These are phyloP conservation scores for Danielozyma ontarioensis DNA, from an alignment of 805 yeast species.

Conservation along the genomic window DNA sequence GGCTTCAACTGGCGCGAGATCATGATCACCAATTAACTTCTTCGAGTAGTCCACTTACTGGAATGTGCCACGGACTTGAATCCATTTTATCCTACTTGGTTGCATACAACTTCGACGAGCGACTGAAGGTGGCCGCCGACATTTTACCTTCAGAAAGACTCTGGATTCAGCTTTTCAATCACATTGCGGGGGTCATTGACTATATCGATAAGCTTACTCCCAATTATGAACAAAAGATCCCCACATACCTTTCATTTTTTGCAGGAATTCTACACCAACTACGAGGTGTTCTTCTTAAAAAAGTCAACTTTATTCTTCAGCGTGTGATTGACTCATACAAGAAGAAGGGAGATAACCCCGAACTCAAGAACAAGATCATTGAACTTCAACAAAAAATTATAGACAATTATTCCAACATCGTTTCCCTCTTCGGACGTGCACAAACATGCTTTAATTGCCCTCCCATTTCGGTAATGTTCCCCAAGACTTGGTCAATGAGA, in stretches of 20 bases:
- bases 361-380: slow-evolving; percentile 16
- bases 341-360: slow-evolving; percentile 9
- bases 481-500: slow-evolving; percentile 22
- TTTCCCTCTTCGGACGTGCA: slow-evolving; percentile 20
- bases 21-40: slow-evolving; percentile 7
- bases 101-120: slow-evolving; percentile 5
- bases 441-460: slow-evolving; percentile 21
- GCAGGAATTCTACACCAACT: slow-evolving; percentile 24
- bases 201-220: neutral
- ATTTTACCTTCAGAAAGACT: no score
- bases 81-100: slow-evolving; percentile 8
- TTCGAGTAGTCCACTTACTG: slow-evolving; percentile 11
- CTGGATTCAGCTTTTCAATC: neutral
- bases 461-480: slow-evolving; percentile 24
- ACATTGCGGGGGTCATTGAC: no score
- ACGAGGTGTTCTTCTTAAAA: slow-evolving; percentile 23
- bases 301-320: slow-evolving; percentile 22
- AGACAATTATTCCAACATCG: slow-evolving; percentile 16
- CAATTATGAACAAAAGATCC: slow-evolving; percentile 6
- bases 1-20: slow-evolving; percentile 17
- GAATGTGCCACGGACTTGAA: slow-evolving; percentile 14
- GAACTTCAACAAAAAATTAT: slow-evolving; percentile 24
- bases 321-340: slow-evolving; percentile 19
- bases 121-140: neutral
- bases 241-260: slow-evolving; percentile 9